Evolutionary conservation across 1,139 yeast genomes (phyloP), one percentile per base, ranked within the genome.

Genomic region (Blastobotrys persicus): DNA sequence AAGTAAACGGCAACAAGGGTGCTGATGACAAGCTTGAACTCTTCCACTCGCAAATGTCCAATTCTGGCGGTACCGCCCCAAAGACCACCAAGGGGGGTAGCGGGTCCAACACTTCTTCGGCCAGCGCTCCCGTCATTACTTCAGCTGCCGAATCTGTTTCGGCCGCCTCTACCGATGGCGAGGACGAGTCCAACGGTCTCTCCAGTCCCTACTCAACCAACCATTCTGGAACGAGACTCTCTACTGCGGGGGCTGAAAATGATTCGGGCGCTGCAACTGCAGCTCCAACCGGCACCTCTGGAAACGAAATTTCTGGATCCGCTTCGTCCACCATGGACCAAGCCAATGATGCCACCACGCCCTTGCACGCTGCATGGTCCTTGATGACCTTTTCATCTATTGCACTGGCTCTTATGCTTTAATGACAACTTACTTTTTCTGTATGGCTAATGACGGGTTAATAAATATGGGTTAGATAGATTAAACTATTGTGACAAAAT

Each of bases 1-100:
- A 69, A 47, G 75, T 86, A 42, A 75, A 81, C 59, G 92, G 88
- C 13, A 79, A 89, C 67, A 63, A 67, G 42, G 65, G 66, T 0
- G 67, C 18, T 17, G 28, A 23, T 9, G 2, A n/a, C 33, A 43
- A 32, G 41, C 14, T 13, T 23, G 32, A 14, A 11, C 23, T 13
- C 14, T 34, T 35, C 35, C 26, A 26, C 23, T 23, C 41, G 3
- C 13, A 34, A 13, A 23, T 31, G 31, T 40, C 57, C 14, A 18
- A 44, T 9, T 19, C 59, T 16, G 49, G 38, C 19, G 31, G 13
- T 31, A 32, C 26, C 6, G 46, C 47, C 23, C 45, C 49, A 3
- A 40, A 50, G 7, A 45, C 49, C 6, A 16, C 47, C 26, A 42
- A 11, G 17, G 14, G 17, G 17, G 12, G 12, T 16, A 5, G 16